Percentiles rank a stretch among this genome's conserved stretches.
These are phyloP conservation scores for Suillus lakei DNA, from an alignment of 768 basidiomycete species.

Conservation along the genomic window DNA sequence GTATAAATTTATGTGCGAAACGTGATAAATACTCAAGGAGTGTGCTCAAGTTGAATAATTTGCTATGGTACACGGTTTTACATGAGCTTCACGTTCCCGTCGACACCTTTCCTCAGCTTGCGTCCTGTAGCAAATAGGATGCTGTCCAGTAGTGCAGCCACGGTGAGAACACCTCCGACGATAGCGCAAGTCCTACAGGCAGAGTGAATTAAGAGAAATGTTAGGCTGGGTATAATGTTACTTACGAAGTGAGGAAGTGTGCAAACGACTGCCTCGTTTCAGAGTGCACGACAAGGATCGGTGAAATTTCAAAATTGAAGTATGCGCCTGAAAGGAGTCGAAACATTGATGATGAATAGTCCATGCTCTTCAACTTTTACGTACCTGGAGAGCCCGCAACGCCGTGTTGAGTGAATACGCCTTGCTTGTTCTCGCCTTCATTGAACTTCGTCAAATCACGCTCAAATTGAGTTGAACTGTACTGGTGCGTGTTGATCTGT, in stretches of 20 bases:
- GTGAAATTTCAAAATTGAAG: conserved; percentile 97
- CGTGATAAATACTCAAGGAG: conserved; percentile 23
- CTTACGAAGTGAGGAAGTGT: conserved; percentile 96
- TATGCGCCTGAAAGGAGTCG: conserved; percentile 61
- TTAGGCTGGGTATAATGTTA: conserved; percentile 17
- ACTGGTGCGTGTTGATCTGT: conserved; percentile 89
- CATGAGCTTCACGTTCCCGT: conserved; percentile 38
- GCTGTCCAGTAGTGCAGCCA: conserved; percentile 88
- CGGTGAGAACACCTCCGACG: conserved; percentile 94
- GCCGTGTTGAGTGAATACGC: conserved; percentile 78
- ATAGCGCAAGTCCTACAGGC: conserved; percentile 88
- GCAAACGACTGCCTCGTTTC: conserved; percentile 95
- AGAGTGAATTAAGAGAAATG: conserved; percentile 6
- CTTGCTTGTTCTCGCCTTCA: conserved; percentile 59
- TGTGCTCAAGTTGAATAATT: conserved; percentile 8
- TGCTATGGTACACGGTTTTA: conserved; percentile 22
- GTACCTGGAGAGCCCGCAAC: conserved; percentile 70
- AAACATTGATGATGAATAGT: background rate
- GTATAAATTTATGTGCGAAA: background rate
- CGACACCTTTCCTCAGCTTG: conserved; percentile 65
- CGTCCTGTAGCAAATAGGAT: conserved; percentile 83
- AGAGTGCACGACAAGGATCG: conserved; percentile 90
- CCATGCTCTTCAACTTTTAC: conserved; percentile 9
- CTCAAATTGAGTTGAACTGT: conserved; percentile 95
- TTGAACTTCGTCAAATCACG: conserved; percentile 78